phyloP scores from a whole-genome alignment of 1,139 yeast species.

The Yamadazyma dushanensis region DNA sequence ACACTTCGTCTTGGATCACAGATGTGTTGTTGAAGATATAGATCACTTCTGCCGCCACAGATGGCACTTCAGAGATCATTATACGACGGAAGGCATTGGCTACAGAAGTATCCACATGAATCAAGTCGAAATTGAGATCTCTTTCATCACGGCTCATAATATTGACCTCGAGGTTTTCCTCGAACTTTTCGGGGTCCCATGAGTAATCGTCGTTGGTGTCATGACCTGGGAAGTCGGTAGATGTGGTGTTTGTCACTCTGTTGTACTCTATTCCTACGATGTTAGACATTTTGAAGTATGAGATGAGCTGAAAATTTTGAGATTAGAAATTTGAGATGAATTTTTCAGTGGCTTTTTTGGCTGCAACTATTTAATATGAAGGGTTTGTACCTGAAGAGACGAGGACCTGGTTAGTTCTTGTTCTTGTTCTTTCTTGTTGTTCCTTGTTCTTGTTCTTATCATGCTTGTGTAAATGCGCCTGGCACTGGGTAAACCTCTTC shows the following conservation, averaged over 20 bases:
- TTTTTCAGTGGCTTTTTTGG: no score
- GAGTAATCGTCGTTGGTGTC: conserved; percentile 60
- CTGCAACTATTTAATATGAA: no score
- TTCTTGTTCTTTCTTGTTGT: no score
- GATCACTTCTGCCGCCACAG: conserved; percentile 91
- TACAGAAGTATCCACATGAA: conserved; percentile 84
- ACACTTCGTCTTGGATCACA: conserved; percentile 94
- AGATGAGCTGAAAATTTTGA: conserved; percentile 11
- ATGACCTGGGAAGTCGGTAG: conserved; percentile 91
- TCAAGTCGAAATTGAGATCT: conserved; percentile 81
- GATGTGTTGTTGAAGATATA: conserved; percentile 92
- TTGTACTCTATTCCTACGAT: conserved; percentile 88
- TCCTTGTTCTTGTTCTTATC: no score
- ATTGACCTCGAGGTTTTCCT: conserved; percentile 65
- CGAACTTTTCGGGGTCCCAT: conserved; percentile 86
- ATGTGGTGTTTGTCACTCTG: conserved; percentile 82
- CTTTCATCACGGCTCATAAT: conserved; percentile 66
- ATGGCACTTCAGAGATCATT: conserved; percentile 95
- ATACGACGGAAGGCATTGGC: conserved; percentile 97
- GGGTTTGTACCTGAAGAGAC: no score
- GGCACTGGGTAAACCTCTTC: conserved; percentile 3
- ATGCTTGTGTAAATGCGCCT: conserved; percentile 6
- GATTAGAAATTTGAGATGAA: no score
- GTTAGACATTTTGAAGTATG: conserved; percentile 6
- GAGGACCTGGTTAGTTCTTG: neutral